A percentile compares a stretch with the other conserved stretches of the same genome.
Conservation (phyloP, 139 green algal genomes). For the Micractinium conductrix region DNA sequence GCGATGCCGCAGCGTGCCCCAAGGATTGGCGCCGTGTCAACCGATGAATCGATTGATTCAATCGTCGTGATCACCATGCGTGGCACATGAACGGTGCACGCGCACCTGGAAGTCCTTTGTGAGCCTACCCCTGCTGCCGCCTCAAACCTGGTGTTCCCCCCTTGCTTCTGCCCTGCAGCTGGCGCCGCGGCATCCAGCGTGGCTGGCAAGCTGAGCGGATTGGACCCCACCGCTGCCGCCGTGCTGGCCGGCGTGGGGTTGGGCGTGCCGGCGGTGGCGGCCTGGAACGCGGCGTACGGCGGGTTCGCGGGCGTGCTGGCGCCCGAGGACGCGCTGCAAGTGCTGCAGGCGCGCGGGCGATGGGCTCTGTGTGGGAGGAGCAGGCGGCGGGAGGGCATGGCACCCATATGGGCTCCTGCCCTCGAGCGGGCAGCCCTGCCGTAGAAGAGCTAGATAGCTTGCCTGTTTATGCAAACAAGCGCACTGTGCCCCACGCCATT, state of each 20-base stretch:
- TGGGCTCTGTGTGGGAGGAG: too few relatives aligned
- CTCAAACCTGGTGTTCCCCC: neutral
- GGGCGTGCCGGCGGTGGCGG: conserved; percentile 37
- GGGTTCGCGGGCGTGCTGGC: conserved; percentile 58
- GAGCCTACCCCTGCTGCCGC: neutral
- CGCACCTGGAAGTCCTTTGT: neutral
- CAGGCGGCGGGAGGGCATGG: too few relatives aligned
- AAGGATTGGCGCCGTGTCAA: too few relatives aligned
- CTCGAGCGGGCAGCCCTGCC: too few relatives aligned
- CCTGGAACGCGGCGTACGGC: conserved; percentile 46
- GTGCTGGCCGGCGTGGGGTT: conserved; percentile 41
- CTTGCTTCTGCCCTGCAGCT: conserved; percentile 16
- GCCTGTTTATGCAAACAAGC: too few relatives aligned
- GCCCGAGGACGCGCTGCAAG: conserved; percentile 41
- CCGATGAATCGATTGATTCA: too few relatives aligned
- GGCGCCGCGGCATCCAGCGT: conserved; percentile 6
- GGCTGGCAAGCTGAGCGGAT: neutral
- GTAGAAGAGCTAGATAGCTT: too few relatives aligned
- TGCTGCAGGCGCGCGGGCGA: conserved; percentile 40
- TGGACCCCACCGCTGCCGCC: conserved; percentile 30
- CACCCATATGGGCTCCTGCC: too few relatives aligned
- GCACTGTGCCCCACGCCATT: neutral
- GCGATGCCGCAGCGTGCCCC: too few relatives aligned
- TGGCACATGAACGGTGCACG: too few relatives aligned
- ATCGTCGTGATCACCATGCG: too few relatives aligned